These are phyloP conservation scores for Avena sativa DNA, from an alignment of 176 grass and related monocot genomes.

Conservation along the genomic window DNA sequence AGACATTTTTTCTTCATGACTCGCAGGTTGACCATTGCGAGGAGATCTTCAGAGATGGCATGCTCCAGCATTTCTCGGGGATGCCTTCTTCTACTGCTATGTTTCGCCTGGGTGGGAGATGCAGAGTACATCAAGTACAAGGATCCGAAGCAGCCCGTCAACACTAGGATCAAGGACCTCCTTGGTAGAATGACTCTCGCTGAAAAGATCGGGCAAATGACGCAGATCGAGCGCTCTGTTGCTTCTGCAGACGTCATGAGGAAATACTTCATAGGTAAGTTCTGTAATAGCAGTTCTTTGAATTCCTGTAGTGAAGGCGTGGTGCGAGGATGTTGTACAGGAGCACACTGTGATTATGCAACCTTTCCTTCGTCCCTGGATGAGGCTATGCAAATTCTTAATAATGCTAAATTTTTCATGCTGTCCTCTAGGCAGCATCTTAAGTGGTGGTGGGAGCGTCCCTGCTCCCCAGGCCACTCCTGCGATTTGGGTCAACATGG, in stretches of 20 bases:
- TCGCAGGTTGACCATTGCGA: neutral
- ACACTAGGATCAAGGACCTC: slow-evolving; percentile 82
- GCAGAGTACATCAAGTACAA: slow-evolving; percentile 85
- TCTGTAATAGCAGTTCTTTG: neutral
- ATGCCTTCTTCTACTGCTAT: slow-evolving; percentile 63
- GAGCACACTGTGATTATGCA: slow-evolving; percentile 19
- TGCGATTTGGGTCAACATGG: slow-evolving; percentile 88
- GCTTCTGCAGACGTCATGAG: slow-evolving; percentile 88
- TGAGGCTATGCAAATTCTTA: slow-evolving; percentile 14
- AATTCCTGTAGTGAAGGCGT: neutral
- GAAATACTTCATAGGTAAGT: slow-evolving; percentile 87
- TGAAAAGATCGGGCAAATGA: slow-evolving; percentile 97
- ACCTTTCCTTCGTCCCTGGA: neutral
- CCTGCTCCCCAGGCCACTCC: slow-evolving; percentile 83
- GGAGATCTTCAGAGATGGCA: slow-evolving; percentile 45
- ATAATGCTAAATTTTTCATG: slow-evolving; percentile 14
- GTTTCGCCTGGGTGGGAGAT: slow-evolving; percentile 50
- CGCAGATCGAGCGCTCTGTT: slow-evolving; percentile 82
- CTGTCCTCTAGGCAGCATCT: slow-evolving; percentile 69
- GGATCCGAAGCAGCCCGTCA: slow-evolving; percentile 76
- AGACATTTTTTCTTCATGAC: neutral
- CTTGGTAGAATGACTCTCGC: slow-evolving; percentile 89
- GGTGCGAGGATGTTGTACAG: too few species aligned
- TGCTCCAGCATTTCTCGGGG: slow-evolving; percentile 19
- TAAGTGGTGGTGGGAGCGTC: slow-evolving; percentile 97